Conservation (phyloP, 306 rosid species). For the Pyrus pyrifolia region DNA sequence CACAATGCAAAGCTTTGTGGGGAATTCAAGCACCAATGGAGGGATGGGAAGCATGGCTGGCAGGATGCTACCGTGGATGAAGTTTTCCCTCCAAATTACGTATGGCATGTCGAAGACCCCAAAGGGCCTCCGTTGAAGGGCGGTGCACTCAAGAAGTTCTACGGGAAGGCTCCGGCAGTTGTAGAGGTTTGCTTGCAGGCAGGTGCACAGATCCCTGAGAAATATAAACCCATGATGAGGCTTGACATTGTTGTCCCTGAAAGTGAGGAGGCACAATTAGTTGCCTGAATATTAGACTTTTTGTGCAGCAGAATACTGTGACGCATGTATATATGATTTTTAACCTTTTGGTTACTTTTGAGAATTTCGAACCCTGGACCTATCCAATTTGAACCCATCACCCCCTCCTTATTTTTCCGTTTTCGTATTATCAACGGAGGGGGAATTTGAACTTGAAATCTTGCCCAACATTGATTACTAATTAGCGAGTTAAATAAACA, state of each 20-base stretch:
- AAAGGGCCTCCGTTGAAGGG: conserved; percentile 61
- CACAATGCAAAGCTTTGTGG: conserved; percentile 95
- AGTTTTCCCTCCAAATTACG: conserved; percentile 81
- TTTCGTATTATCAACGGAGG: no score
- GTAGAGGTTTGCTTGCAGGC: conserved; percentile 90
- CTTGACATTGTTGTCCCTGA: conserved; percentile 88
- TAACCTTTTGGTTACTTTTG: no score
- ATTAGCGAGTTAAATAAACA: no score
- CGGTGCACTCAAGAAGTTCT: conserved; percentile 55
- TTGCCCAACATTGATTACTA: no score
- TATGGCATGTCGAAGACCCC: conserved; percentile 84
- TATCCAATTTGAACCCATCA: no score
- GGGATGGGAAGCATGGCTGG: conserved; percentile 99
- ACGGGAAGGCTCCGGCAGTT: conserved; percentile 90
- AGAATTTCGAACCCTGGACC: no score
- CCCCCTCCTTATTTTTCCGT: no score
- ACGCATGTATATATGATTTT: not conserved
- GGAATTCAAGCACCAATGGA: conserved; percentile 95
- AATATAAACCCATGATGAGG: conserved; percentile 90
- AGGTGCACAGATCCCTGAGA: conserved; percentile 60
- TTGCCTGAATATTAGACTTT: conserved; percentile 31
- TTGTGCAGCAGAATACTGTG: not conserved
- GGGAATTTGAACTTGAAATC: no score
- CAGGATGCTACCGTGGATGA: conserved; percentile 84
- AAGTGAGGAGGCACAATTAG: conserved; percentile 56